Base-by-base conservation (phyloP, 2,329 filamentous ascomycete species). In the Botrytis aclada region DNA sequence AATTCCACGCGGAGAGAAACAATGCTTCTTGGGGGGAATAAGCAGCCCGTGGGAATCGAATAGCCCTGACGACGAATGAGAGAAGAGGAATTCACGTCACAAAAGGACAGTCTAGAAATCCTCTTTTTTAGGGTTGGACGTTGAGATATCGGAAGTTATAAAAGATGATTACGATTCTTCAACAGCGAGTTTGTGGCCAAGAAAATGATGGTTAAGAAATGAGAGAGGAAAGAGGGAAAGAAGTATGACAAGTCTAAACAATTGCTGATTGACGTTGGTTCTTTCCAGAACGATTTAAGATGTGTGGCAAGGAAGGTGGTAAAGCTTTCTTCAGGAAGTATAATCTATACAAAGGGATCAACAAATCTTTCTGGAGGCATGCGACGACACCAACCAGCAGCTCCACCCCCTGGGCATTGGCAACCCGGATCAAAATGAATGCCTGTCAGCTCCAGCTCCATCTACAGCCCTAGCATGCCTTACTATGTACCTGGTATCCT, bases 361-460 rank as follows among this genome's bases (percentile, higher is more conserved):
- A 75, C 75, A 74, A 71, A 37, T 60, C 64, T 39, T 56, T 45
- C 62, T 74, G 32, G 62, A 73, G 61, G 63, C 71, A 63, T 77
- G 77, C 76, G 75, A 79, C 78, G 77, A 78, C 78, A 78, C 76
- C 74, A 78, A 75, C 77, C 77, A 78, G 74, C 77, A 78, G 74
- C 75, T 70, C 75, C 64, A 76, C 70, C 74, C 76, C 75, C 74
- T 76, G 75, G 74, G 65, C 71, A 72, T 75, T 74, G 37, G 32
- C 72, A 74, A 74, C 74, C 74, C 74, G 77, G 74, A 74, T 75
- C 75, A 77, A 75, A 67, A 76, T 77, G 73, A 74, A 79, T 78
- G 77, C 77, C 76, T 77, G 77, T 79, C 77, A 78, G 75, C 77
- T 76, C 74, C 69, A 76, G 62, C 45, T 43, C 73, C 75, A 76